Evolutionary conservation across 2,329 filamentous ascomycete genomes (phyloP), one percentile per base, ranked within the genome.

Genomic region (Aspergillaceae sp.): DNA sequence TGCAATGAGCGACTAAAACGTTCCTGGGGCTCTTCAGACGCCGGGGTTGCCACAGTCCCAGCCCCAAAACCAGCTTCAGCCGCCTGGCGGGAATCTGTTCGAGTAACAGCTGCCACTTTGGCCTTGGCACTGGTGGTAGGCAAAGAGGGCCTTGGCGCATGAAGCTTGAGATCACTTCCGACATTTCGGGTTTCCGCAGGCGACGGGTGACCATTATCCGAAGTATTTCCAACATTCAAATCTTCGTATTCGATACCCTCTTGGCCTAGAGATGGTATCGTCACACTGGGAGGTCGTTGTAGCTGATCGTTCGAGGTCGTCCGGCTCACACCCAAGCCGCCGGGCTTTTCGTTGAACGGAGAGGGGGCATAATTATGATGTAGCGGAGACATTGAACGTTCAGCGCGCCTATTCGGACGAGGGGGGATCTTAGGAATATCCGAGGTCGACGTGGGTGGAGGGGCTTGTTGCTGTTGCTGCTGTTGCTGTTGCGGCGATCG

Each of bases 171-270:
- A 61, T 94, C 87, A 47, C 84, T 81, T 54, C 80, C 84, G 46
- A 95, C 75, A 56, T 83, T 87, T 59, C 86, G 82, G 19, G 84
- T 90, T 65, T 92, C 84, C 58, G 85, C 77, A 7, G 84, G 81
- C 4, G 78, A 76, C 32, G 66, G 42, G 41, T 64, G 48, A 46
- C 61, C 54, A 51, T 64, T 61, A 60, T 77, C 69, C 55, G 72
- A 60, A 34, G 66, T 61, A 56, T 62, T 69, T 37, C 64, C 61
- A 53, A 68, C 63, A 51, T 70, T 66, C 43, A 80, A 71, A 58
- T 79, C 84, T 44, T 80, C 87, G 69, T 96, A 96, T 70, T 96
- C 91, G 55, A 76, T 81, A 51, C 91, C 91, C 70, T 96, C 91
- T 63, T 96, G 83, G 48, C 91, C 91, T 46, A 95, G 77, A 1